A percentile compares a stretch with the other conserved stretches of the same genome.
phyloP scores from a whole-genome alignment of 495 filamentous ascomycete genomes.

The Tuber borchii region DNA sequence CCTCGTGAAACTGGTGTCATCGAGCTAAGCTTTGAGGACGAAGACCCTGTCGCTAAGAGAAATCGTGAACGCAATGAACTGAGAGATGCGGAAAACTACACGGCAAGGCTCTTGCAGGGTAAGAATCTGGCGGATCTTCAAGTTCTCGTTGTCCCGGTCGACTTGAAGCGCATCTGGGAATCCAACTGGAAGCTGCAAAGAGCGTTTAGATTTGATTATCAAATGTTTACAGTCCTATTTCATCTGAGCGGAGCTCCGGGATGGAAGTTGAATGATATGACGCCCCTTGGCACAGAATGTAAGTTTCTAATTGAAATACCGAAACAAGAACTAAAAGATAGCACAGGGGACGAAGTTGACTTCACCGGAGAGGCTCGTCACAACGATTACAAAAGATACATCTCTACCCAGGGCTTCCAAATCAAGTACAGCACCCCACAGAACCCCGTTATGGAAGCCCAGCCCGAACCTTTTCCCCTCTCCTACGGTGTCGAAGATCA shows the following conservation, averaged over 20 bases:
- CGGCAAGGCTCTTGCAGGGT: slow-evolving; percentile 9
- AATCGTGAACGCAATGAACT: background rate
- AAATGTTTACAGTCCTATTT: slow-evolving; percentile 10
- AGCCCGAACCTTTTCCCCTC: background rate
- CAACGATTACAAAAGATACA: background rate
- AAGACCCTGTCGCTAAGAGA: background rate
- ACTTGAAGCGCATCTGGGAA: slow-evolving; percentile 25
- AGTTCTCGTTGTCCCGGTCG: slow-evolving; percentile 22
- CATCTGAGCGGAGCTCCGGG: background rate
- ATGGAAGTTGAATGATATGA: background rate
- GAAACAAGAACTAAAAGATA: background rate
- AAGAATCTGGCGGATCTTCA: slow-evolving; percentile 18
- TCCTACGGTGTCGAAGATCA: background rate
- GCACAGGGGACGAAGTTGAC: background rate
- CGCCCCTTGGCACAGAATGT: background rate
- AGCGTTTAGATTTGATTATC: slow-evolving; percentile 26
- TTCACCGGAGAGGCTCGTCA: background rate
- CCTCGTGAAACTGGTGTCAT: background rate
- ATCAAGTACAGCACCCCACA: background rate
- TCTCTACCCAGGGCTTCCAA: background rate
- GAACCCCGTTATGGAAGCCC: background rate
- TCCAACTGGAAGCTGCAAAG: slow-evolving; percentile 21
- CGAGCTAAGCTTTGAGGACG: background rate
- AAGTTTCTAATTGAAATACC: background rate
- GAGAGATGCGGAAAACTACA: background rate